Conservation (phyloP, 2,329 filamentous ascomycete genomes). For the Monosporascus sp. region DNA sequence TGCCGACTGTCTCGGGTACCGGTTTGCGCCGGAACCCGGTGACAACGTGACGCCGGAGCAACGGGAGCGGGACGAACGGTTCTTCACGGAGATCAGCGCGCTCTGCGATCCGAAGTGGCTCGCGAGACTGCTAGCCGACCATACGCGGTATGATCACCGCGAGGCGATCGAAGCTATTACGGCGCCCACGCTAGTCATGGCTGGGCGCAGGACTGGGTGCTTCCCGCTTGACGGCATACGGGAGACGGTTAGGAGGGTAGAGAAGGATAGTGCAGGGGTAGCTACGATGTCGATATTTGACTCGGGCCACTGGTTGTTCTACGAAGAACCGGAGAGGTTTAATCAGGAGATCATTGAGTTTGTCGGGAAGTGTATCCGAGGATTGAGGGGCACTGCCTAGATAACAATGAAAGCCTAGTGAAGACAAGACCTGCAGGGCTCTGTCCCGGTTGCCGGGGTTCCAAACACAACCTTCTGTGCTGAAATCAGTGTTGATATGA, state of each 20-base stretch:
- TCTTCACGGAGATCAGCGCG: slow-evolving; percentile 28
- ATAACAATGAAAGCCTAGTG: no score
- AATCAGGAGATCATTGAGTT: slow-evolving; percentile 29
- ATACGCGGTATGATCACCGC: slow-evolving; percentile 36
- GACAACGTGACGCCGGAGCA: slow-evolving; percentile 20
- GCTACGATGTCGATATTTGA: slow-evolving; percentile 27
- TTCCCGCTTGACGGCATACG: slow-evolving; percentile 32
- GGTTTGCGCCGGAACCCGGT: slow-evolving; percentile 16
- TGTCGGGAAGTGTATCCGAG: slow-evolving; percentile 9
- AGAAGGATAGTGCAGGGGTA: slow-evolving; percentile 11
- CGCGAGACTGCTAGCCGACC: slow-evolving; percentile 31
- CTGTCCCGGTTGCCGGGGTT: no score
- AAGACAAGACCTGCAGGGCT: no score
- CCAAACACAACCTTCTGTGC: no score
- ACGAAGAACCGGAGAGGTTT: slow-evolving; percentile 32
- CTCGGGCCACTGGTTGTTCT: slow-evolving; percentile 36
- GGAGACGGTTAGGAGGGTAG: slow-evolving; percentile 28
- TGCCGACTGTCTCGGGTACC: slow-evolving; percentile 30
- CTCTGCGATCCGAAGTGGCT: slow-evolving; percentile 32
- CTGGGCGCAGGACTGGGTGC: slow-evolving; percentile 30
- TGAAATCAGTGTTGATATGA: no score
- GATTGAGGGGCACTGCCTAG: no score
- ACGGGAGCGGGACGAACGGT: slow-evolving; percentile 24
- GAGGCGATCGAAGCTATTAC: slow-evolving; percentile 31
- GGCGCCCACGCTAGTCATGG: slow-evolving; percentile 31